Conservation (phyloP, 495 filamentous ascomycete species). For the Thermochaetoides thermophila region DNA sequence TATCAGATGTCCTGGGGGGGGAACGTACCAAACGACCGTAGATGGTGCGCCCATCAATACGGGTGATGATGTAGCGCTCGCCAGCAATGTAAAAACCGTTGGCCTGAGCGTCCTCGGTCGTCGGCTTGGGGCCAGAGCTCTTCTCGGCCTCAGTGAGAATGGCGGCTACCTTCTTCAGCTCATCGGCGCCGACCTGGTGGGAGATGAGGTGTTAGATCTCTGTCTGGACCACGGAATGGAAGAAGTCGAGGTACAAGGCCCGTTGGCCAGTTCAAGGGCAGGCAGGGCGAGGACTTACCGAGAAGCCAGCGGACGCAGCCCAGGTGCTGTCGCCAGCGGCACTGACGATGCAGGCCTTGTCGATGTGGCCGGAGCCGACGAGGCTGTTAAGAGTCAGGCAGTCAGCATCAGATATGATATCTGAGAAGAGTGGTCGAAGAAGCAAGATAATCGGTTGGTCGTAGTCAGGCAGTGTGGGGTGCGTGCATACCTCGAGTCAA, state of each 20-base stretch:
- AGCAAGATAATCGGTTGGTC: background rate
- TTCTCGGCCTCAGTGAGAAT: constrained; percentile 23
- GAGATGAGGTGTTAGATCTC: background rate
- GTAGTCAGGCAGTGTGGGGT: background rate
- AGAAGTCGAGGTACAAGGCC: background rate
- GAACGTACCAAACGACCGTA: constrained; percentile 69
- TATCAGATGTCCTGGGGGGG: background rate
- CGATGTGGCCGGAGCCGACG: constrained; percentile 66
- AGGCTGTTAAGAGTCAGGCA: too few relatives aligned
- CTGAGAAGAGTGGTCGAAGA: too few relatives aligned
- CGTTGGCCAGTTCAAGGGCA: background rate
- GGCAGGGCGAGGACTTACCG: constrained; percentile 36
- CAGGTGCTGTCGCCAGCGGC: constrained; percentile 67
- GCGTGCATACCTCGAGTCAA: constrained; percentile 32
- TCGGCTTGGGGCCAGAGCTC: constrained; percentile 30
- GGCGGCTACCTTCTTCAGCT: constrained; percentile 39
- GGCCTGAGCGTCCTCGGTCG: constrained; percentile 30
- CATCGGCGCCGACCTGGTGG: constrained; percentile 38
- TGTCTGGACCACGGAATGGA: background rate
- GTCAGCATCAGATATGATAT: too few relatives aligned
- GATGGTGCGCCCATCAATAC: constrained; percentile 58
- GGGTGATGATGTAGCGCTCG: constrained; percentile 55
- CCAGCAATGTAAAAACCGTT: constrained; percentile 58
- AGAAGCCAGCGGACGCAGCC: constrained; percentile 57
- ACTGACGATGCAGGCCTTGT: constrained; percentile 80